Evolutionary conservation across 2,329 filamentous ascomycete species (phyloP), one percentile per base, ranked within the genome.

Genomic region (Paraphoma chrysanthemicola): DNA sequence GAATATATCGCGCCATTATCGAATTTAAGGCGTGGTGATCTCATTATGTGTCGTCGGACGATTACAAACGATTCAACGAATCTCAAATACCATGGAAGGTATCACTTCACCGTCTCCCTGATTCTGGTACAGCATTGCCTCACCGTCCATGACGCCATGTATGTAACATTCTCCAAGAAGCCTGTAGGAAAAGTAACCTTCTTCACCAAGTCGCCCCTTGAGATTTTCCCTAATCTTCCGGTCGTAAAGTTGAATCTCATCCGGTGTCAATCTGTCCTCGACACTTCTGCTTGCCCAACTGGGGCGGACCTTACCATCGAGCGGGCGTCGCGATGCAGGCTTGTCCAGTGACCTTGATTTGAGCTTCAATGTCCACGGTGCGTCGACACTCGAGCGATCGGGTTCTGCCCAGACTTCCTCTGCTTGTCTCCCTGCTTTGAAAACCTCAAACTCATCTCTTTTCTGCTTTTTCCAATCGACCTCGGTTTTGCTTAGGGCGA

Each of bases 141-240:
- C 54, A 0, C 59, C 62, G 38, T 67, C 55, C 63, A 67, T 64
- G 51, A 63, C 57, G 2, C 59, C 59, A 42, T 64, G 55, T n/a
- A 67, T 52, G 44, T 63, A 67, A 29, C 53, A 57, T 16, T 67
- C 62, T 12, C 59, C 63, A 11, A 64, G 14, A n/a, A 64, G 14
- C 38, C 52, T 9, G 41, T 57, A 63, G 6, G 46, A 60, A 44
- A 43, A 55, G 1, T 43, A 48, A 12, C 52, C 52, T n/a, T 44
- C 51, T 30, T 56, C 46, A 6, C 47, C 46, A 5, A 46, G 44
- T 12, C 33, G 18, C 9, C 48, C 28, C 6, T 18, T 31, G 14
- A 57, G 12, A 28, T 44, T 23, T 14, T 43, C 12, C 14, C 23
- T 48, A 23, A 53, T 51, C 29, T 48, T 36, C 33, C 6, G 10